Conservation (phyloP, 108 stramenopile genomes). For the Licmophora abbreviata region DNA sequence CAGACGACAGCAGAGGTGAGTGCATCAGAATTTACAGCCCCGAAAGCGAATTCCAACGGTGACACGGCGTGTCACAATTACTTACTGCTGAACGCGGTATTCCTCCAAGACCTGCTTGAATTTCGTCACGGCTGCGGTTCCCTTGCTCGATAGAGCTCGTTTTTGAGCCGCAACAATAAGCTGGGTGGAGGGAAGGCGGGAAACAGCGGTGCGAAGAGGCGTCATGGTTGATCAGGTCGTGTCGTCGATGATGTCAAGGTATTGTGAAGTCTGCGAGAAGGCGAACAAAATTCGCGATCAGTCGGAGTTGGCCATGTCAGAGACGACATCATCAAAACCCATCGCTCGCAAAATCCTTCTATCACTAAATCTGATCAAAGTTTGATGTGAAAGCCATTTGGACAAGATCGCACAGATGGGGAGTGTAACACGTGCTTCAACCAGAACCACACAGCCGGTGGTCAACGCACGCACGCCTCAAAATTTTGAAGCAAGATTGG, state of each 20-base stretch:
- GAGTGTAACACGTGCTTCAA: too few relatives aligned
- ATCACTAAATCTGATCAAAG: too few relatives aligned
- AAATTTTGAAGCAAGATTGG: too few relatives aligned
- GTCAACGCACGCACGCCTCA: too few relatives aligned
- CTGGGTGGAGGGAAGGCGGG: background rate
- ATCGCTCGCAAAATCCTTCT: too few relatives aligned
- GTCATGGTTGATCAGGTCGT: background rate
- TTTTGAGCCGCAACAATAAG: background rate
- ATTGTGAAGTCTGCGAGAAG: background rate
- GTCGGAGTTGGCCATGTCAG: background rate
- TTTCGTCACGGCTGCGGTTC: constrained; percentile 19
- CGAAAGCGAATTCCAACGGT: background rate
- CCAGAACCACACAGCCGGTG: too few relatives aligned
- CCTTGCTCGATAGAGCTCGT: constrained; percentile 10
- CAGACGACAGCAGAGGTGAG: background rate
- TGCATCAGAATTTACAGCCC: background rate
- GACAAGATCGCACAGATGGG: too few relatives aligned
- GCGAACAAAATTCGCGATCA: background rate
- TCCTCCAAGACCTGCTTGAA: constrained; percentile 34
- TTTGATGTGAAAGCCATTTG: too few relatives aligned
- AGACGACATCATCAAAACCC: background rate
- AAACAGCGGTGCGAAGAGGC: background rate
- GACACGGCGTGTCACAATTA: background rate
- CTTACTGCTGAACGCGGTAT: constrained; percentile 40
- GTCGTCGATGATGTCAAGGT: background rate